Percentiles rank a stretch among this genome's conserved stretches.
phyloP scores from a whole-genome alignment of 805 yeast species.

The Wickerhamiella bombiphila region DNA sequence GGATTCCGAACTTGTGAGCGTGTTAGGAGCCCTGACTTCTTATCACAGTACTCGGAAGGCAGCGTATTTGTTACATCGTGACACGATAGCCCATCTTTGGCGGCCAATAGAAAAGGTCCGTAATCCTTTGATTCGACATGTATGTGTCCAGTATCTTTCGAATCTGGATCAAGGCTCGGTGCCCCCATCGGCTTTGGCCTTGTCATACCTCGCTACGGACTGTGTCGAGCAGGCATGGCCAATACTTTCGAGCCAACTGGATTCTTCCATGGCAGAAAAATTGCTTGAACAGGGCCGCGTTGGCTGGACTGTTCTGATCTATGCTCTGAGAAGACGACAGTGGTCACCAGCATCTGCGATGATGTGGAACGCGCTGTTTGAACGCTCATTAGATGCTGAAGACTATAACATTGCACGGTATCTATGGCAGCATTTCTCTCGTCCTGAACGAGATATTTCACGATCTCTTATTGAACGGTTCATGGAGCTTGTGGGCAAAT shows the following conservation, averaged over 20 bases:
- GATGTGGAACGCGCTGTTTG: conserved; percentile 6
- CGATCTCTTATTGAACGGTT: conserved; percentile 1
- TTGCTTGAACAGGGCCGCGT: neutral
- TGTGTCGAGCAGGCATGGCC: conserved; percentile 2
- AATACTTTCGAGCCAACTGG: neutral
- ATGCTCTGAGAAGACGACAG: neutral
- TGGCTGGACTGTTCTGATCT: neutral
- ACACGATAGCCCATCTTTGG: conserved; percentile 4
- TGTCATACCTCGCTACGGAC: conserved; percentile 2
- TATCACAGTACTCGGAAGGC: neutral
- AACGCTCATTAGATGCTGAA: conserved; percentile 1
- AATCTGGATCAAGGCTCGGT: neutral
- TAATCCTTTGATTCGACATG: conserved; percentile 8
- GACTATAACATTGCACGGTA: conserved; percentile 3
- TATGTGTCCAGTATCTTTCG: neutral
- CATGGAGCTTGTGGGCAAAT: conserved; percentile 6
- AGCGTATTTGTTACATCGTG: conserved; percentile 4
- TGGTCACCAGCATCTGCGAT: neutral
- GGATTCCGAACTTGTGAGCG: conserved; percentile 4
- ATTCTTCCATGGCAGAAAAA: neutral
- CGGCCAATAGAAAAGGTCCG: conserved; percentile 3
- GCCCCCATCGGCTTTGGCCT: neutral
- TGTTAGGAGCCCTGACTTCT: conserved; percentile 3
- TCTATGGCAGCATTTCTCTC: conserved; percentile 7
- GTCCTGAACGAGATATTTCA: conserved; percentile 1